Conservation (phyloP, 176 grass and related monocot species). For the Bonia amplexicaulis region DNA sequence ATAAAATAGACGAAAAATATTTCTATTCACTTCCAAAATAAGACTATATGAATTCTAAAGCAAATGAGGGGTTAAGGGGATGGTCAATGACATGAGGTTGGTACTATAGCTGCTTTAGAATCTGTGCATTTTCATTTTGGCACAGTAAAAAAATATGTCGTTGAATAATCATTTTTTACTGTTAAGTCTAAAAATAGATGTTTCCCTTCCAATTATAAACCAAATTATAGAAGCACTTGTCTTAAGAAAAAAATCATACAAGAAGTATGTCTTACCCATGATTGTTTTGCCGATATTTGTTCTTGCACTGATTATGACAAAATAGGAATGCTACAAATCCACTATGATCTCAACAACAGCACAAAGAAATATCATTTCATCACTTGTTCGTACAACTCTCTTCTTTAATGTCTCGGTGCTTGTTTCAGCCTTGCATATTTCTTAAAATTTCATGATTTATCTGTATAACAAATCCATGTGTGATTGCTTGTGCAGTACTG, state of each 20-base stretch:
- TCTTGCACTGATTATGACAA: background rate
- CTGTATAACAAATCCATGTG: background rate
- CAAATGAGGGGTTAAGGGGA: background rate
- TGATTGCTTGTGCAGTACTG: constrained; percentile 40
- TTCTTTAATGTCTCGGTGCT: background rate
- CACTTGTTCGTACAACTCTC: background rate
- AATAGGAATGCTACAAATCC: background rate
- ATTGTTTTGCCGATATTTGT: background rate
- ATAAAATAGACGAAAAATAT: background rate
- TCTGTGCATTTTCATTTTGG: background rate
- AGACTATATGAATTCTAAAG: background rate
- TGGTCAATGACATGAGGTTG: background rate
- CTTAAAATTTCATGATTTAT: background rate
- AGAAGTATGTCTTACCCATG: background rate
- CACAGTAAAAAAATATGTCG: background rate
- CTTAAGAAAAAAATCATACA: background rate
- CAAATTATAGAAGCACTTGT: background rate
- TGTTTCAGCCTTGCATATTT: background rate
- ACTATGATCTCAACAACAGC: background rate
- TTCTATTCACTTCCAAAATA: background rate
- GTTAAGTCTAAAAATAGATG: background rate
- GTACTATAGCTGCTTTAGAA: background rate
- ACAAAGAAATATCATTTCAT: background rate
- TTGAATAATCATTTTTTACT: background rate
- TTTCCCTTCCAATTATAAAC: background rate